Base-by-base conservation (phyloP, 2,329 filamentous ascomycete species). In the Septoria linicola region DNA sequence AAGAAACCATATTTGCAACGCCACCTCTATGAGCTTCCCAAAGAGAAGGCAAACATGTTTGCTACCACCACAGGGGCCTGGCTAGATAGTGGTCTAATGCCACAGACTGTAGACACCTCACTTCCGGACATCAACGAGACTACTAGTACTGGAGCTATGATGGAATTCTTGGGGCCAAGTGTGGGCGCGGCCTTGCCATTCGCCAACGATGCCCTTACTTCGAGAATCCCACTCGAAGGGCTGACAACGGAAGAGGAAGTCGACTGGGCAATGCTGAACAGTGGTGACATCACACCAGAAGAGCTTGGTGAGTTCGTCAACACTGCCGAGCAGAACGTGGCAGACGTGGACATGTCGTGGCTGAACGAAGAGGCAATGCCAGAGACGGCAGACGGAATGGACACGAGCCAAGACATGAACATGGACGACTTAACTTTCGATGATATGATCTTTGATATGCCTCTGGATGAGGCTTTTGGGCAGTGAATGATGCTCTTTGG, bases 41-140 rank as follows among this genome's bases (percentile, higher is more conserved):
- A 52, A n/a, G 58, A 65, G 14, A 58, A 56, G 20, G 63, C 64
- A 2, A 50, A 54, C 13, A 57, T 58, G 32, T 66, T 66, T 44
- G 64, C 58, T 10, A 65, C 63, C 1, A 62, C 58, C 3, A 66
- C 64, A 2, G 56, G 54, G 2, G 57, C 63, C 2, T 68, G 65
- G 65, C 34, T 55, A 31, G 61, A 65, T 16, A 59, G 57, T 31
- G 65, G 65, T 5, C 47, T 53, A n/a, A 66, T 66, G 64, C 63
- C 65, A 13, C 48, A 50, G 8, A 19, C 53, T 13, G 53, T 60
- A 8, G 34, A 51, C 19, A 62, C 34, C 31, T 53, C 53, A 6
- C 41, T 55, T 11, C 54, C 54, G 2, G 39, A 51, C 14, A 56
- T 62, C 31, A 41, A 36, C 8, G 51, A 61, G 14, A 39, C 43